These are phyloP conservation scores for Dacryopinax primogenitus DNA, from an alignment of 768 basidiomycete species.

Conservation along the genomic window DNA sequence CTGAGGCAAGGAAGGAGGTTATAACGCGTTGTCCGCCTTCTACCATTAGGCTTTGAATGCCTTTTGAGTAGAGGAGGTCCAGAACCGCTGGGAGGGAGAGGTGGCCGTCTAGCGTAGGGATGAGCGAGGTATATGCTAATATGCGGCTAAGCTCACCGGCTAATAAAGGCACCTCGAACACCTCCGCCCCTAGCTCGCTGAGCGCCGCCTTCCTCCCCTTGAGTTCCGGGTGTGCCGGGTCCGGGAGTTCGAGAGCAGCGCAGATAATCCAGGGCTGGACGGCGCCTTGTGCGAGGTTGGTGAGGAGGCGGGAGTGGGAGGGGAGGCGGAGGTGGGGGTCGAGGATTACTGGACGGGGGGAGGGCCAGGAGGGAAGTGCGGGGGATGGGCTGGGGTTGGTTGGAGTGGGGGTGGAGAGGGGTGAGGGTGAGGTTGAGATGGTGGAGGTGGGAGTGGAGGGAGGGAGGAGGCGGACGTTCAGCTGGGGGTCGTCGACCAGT, in stretches of 20 bases:
- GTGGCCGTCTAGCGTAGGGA: slow-evolving; percentile 19
- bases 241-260: slow-evolving; percentile 21
- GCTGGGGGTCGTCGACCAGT: slow-evolving; percentile 81
- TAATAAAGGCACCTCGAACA: slow-evolving; percentile 39
- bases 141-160: slow-evolving; percentile 25
- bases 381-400: slow-evolving; percentile 24
- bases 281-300: slow-evolving; percentile 43
- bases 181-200: slow-evolving; percentile 50
- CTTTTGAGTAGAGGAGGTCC: slow-evolving; percentile 37
- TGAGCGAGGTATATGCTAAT: slow-evolving; percentile 14
- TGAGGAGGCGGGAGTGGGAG: slow-evolving; percentile 53
- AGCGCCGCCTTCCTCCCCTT: slow-evolving; percentile 33
- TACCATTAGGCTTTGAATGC: slow-evolving; percentile 73
- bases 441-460: background rate
- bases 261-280: slow-evolving; percentile 70
- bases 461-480: slow-evolving; percentile 37
- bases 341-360: slow-evolving; percentile 69
- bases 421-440: background rate
- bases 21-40: slow-evolving; percentile 88
- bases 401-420: background rate
- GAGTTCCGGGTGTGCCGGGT: slow-evolving; percentile 22
- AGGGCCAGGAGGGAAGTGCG: slow-evolving; percentile 22
- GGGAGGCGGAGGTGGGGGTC: slow-evolving; percentile 62
- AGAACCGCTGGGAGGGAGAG: slow-evolving; percentile 43
- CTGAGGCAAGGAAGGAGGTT: slow-evolving; percentile 43